Evolutionary conservation across 192 early-diverging fungal genomes (phyloP).

Genomic region (Coemansia sp.): DNA sequence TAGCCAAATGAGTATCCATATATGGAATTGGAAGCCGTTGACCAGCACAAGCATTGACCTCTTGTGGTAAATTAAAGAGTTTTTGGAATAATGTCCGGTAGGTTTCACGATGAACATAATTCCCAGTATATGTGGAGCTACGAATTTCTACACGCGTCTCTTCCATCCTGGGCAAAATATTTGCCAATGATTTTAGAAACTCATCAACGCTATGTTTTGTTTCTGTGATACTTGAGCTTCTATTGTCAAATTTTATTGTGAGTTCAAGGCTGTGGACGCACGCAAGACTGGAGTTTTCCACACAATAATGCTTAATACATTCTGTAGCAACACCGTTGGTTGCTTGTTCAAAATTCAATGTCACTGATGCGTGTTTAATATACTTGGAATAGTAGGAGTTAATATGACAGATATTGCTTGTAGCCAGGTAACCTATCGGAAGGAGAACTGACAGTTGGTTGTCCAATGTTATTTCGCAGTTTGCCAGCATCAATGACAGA

Average conservation of each 20-base stretch:
- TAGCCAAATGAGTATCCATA: not conserved
- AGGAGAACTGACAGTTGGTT: not conserved
- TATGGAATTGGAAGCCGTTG: not conserved
- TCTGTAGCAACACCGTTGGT: not conserved
- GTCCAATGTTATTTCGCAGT: not conserved
- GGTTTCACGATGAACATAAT: not conserved
- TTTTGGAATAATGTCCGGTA: not conserved
- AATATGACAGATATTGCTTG: not conserved
- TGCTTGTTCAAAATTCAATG: not conserved
- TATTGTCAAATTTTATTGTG: not conserved
- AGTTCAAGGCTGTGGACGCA: not conserved
- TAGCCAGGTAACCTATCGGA: not conserved
- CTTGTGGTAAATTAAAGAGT: not conserved
- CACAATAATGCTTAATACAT: not conserved
- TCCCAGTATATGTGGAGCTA: not conserved
- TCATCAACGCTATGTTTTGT: not conserved
- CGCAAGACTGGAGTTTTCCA: not conserved
- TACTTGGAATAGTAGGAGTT: not conserved
- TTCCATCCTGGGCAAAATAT: not conserved
- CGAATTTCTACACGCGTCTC: not conserved
- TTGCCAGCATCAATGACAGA: not conserved
- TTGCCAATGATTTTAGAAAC: conserved; percentile 2
- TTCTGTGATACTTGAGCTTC: not conserved
- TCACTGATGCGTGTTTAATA: not conserved
- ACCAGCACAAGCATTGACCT: not conserved